A percentile compares a stretch with the other conserved stretches of the same genome.
Conservation (phyloP, 1,284 basidiomycete species). For the Abortiporus biennis region DNA sequence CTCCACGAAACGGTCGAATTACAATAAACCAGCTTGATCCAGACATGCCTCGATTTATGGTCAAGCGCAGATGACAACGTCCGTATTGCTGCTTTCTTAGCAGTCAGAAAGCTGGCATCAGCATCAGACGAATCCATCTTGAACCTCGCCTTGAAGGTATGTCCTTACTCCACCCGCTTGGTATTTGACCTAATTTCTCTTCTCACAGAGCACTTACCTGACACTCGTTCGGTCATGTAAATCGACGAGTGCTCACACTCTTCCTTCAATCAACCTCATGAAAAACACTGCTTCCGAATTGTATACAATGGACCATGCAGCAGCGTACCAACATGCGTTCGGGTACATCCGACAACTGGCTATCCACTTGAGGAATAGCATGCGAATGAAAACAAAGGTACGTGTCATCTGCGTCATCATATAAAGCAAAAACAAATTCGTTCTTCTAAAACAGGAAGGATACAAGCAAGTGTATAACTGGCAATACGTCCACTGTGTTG, state of each 20-base stretch:
- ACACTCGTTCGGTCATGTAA: constrained; percentile 80
- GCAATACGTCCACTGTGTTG: constrained; percentile 95
- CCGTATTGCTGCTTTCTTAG: constrained; percentile 85
- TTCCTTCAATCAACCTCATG: constrained; percentile 95
- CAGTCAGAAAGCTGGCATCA: constrained; percentile 77
- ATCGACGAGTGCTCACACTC: constrained; percentile 78
- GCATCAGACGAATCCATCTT: constrained; percentile 79
- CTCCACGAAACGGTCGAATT: background rate
- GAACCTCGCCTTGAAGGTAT: constrained; percentile 85
- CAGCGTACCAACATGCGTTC: constrained; percentile 93
- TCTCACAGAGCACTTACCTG: constrained; percentile 75
- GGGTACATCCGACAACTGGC: constrained; percentile 96
- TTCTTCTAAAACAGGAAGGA: constrained; percentile 54
- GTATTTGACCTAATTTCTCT: constrained; percentile 8
- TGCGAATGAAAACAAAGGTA: constrained; percentile 84
- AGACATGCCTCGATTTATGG: constrained; percentile 85
- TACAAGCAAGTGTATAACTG: constrained; percentile 96
- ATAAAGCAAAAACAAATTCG: constrained; percentile 5
- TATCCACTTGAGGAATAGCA: constrained; percentile 86
- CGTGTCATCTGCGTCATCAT: constrained; percentile 11
- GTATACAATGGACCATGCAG: constrained; percentile 72
- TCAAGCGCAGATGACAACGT: constrained; percentile 77
- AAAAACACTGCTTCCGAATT: constrained; percentile 96
- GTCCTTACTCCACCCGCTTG: constrained; percentile 1
- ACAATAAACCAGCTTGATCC: background rate